Evolutionary conservation across 2,329 filamentous ascomycete species (phyloP), one percentile per base, ranked within the genome.

Genomic region (Amauroascus verrucosus): DNA sequence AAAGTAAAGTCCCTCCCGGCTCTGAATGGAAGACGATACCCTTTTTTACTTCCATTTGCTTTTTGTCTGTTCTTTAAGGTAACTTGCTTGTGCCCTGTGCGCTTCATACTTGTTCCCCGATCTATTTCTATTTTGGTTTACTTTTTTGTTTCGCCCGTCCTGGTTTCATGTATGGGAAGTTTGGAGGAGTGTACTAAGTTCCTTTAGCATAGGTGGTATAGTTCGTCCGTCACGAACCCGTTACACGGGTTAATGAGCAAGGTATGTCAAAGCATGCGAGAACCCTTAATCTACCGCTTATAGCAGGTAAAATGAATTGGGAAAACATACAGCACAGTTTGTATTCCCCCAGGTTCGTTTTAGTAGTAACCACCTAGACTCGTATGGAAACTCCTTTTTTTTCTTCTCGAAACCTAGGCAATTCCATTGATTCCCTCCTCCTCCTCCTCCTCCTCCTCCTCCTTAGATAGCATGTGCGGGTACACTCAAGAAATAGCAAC

Each of bases 391-490:
- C 9, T 33, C 16, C 37, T 33, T 24, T n/a, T n/a, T n/a, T n/a
- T n/a, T n/a, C n/a, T n/a, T n/a, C n/a, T n/a, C n/a, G n/a, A 20
- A 38, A 30, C 50, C 41, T 45, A 46, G 50, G 40, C 41, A 46
- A 13, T 32, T 18, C 28, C n/a, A 14, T 22, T 16, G 9, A n/a
- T n/a, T n/a, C n/a, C n/a, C n/a, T n/a, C n/a, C n/a, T n/a, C n/a
- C n/a, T n/a, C n/a, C n/a, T n/a, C n/a, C n/a, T n/a, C n/a, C n/a
- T n/a, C n/a, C n/a, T n/a, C n/a, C n/a, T n/a, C n/a, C n/a, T n/a
- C n/a, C n/a, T n/a, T n/a, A n/a, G n/a, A n/a, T n/a, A n/a, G 28
- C 49, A 51, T 51, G 49, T 51, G 49, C 18, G 32, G 26, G 48
- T 41, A 50, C 32, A n/a, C n/a, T n/a, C n/a, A n/a, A n/a, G n/a